Conservation (phyloP, 352 stramenopile species). For the Salisapilia sapeloensis region DNA sequence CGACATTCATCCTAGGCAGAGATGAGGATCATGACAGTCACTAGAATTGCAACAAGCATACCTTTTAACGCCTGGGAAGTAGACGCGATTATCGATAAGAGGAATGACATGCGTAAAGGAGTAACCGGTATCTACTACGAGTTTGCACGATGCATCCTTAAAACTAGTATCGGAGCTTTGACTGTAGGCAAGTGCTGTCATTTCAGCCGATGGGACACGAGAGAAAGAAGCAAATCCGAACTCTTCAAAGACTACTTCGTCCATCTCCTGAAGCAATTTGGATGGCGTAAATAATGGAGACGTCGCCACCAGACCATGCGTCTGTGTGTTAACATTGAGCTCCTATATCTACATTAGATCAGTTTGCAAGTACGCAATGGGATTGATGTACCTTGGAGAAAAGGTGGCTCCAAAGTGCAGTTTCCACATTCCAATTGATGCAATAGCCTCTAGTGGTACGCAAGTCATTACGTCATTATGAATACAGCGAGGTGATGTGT, state of each 20-base stretch:
- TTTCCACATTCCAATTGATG: conserved; percentile 69
- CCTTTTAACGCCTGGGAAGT: conserved; percentile 26
- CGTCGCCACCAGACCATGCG: conserved; percentile 38
- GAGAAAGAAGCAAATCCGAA: conserved; percentile 34
- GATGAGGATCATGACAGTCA: neutral
- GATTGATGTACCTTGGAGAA: conserved; percentile 19
- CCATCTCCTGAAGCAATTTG: conserved; percentile 47
- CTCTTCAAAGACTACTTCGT: conserved; percentile 72
- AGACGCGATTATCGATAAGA: conserved; percentile 54
- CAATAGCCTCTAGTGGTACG: conserved; percentile 41
- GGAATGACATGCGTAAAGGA: conserved; percentile 91
- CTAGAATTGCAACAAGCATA: neutral
- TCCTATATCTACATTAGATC: conserved; percentile 10
- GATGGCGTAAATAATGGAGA: conserved; percentile 32
- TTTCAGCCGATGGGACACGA: conserved; percentile 31
- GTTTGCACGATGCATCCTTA: conserved; percentile 29
- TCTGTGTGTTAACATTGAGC: conserved; percentile 22
- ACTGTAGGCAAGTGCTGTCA: conserved; percentile 44
- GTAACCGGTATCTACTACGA: conserved; percentile 90
- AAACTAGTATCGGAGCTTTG: conserved; percentile 14
- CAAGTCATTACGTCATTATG: conserved; percentile 1
- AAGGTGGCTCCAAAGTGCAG: conserved; percentile 32
- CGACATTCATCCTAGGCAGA: conserved; percentile 67
- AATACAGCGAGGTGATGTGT: conserved; percentile 1
- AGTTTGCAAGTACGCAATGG: neutral